Evolutionary conservation across 169 alveolate species (phyloP).

Genomic region (Plasmodium billcollinsi): DNA sequence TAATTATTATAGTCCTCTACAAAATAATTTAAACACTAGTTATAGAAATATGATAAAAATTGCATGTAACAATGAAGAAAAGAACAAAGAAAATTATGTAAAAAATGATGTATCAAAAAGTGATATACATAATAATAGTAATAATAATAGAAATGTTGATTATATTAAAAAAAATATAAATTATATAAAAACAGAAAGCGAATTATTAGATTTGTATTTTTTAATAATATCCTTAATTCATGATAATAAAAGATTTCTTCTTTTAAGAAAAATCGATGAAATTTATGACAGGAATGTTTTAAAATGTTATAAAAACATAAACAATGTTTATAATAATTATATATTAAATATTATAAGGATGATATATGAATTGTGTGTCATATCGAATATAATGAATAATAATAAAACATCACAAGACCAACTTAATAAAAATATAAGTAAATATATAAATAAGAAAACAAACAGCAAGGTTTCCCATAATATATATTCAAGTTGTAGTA

Average conservation of each 20-base stretch:
- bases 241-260: slow-evolving; percentile 32
- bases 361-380: slow-evolving; percentile 33
- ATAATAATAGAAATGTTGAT: neutral
- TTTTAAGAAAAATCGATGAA: slow-evolving; percentile 61
- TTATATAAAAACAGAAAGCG: slow-evolving; percentile 49
- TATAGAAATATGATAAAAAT: neutral
- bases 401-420: slow-evolving; percentile 14
- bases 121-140: too few species aligned
- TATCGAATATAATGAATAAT: slow-evolving; percentile 6
- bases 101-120: neutral
- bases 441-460: too few species aligned
- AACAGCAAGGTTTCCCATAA: too few species aligned
- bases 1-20: slow-evolving; percentile 59
- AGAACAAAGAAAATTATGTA: neutral
- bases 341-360: slow-evolving; percentile 26
- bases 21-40: neutral
- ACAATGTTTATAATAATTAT: slow-evolving; percentile 27
- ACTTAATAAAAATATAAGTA: slow-evolving; percentile 17
- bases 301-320: slow-evolving; percentile 38
- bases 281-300: slow-evolving; percentile 34
- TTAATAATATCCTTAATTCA: slow-evolving; percentile 47
- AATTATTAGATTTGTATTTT: slow-evolving; percentile 38
- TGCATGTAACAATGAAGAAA: neutral
- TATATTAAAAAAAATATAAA: slow-evolving; percentile 52
- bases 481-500: slow-evolving; percentile 18